These are phyloP conservation scores for Candida maltosa DNA, from an alignment of 805 yeast species.

Conservation along the genomic window DNA sequence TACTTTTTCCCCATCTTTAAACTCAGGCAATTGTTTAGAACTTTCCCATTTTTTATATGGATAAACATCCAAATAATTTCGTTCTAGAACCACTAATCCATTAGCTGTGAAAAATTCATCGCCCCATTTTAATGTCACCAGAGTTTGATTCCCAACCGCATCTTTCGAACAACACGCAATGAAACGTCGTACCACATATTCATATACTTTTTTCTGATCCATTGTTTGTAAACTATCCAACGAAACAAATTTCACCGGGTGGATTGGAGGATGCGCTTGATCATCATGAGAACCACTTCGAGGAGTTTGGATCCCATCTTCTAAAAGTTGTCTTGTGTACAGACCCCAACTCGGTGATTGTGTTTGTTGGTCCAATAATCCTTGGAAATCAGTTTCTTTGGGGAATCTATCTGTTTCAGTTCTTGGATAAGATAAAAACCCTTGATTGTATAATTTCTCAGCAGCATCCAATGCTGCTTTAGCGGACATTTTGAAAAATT, in stretches of 20 bases:
- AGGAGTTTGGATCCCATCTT: constrained; percentile 57
- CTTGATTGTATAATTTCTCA: constrained; percentile 79
- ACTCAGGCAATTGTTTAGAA: constrained; percentile 59
- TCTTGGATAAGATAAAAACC: constrained; percentile 92
- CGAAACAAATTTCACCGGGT: constrained; percentile 63
- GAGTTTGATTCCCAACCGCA: constrained; percentile 73
- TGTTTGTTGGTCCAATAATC: constrained; percentile 59
- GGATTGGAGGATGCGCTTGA: constrained; percentile 98
- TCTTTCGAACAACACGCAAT: constrained; percentile 90
- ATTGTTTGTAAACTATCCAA: constrained; percentile 20
- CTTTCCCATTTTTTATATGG: constrained; percentile 78
- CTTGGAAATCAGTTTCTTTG: constrained; percentile 62
- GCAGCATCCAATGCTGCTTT: constrained; percentile 74
- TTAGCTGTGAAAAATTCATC: constrained; percentile 65
- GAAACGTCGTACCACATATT: constrained; percentile 80
- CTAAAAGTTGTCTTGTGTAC: constrained; percentile 49
- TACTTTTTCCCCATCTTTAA: constrained; percentile 55
- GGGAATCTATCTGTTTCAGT: constrained; percentile 95
- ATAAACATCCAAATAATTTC: constrained; percentile 79
- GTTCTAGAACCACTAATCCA: constrained; percentile 72
- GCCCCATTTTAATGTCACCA: constrained; percentile 71
- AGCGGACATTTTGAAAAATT: constrained; percentile 71
- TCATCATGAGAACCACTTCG: constrained; percentile 83
- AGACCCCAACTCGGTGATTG: constrained; percentile 63
- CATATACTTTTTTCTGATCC: constrained; percentile 73